A percentile compares a stretch with the other conserved stretches of the same genome.
These are phyloP conservation scores for Talaromyces sp. DNA, from an alignment of 2,329 filamentous ascomycete species.

Conservation along the genomic window DNA sequence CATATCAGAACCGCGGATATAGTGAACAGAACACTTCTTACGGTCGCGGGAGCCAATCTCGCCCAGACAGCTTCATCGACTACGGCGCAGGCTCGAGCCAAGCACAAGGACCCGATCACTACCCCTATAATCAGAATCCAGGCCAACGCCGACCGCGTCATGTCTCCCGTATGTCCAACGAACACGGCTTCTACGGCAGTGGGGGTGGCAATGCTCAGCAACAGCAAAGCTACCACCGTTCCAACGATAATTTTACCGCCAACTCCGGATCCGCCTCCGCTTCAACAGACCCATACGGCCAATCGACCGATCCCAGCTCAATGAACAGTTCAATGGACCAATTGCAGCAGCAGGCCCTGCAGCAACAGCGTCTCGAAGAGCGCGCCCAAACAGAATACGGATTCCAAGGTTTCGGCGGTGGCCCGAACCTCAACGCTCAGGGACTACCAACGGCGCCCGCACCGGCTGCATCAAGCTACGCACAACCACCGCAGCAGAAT, in stretches of 20 bases:
- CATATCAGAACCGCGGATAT: conserved; percentile 35
- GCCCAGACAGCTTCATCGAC: conserved; percentile 50
- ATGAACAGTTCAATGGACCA: conserved; percentile 91
- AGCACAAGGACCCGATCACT: conserved; percentile 48
- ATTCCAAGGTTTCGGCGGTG: conserved; percentile 55
- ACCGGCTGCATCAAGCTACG: conserved; percentile 7
- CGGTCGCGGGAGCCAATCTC: conserved; percentile 40
- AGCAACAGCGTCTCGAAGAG: conserved; percentile 43
- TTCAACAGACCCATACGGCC: conserved; percentile 71
- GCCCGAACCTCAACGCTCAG: conserved; percentile 41
- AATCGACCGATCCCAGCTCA: conserved; percentile 88
- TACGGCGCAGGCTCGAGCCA: conserved; percentile 38
- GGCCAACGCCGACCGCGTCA: conserved; percentile 35
- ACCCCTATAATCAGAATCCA: conserved; percentile 40
- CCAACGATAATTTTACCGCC: conserved; percentile 84
- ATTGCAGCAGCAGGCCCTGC: conserved; percentile 53
- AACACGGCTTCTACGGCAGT: conserved; percentile 34
- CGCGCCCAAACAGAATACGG: conserved; percentile 63
- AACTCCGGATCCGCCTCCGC: conserved; percentile 66
- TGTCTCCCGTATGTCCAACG: conserved; percentile 37
- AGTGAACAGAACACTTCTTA: conserved; percentile 36
- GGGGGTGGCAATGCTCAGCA: conserved; percentile 35
- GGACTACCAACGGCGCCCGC: conserved; percentile 20
- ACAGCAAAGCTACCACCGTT: conserved; percentile 68
- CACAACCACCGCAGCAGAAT: background rate